Conservation (phyloP, 768 basidiomycete species). For the Lepiota subincarnata region DNA sequence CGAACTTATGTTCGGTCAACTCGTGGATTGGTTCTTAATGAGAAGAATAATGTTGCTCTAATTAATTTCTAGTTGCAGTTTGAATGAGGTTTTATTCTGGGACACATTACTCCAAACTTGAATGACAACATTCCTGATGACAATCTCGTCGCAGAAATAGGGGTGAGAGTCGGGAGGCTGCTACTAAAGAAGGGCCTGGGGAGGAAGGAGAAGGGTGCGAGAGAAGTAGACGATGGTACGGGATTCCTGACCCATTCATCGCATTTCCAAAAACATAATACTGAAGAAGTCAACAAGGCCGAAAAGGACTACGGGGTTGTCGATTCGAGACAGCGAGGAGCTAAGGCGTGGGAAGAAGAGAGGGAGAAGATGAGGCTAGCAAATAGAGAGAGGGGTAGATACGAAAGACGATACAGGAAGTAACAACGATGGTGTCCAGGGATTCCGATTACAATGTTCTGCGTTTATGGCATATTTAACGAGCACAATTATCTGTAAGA, state of each 20-base stretch:
- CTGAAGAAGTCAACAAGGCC: conserved; percentile 71
- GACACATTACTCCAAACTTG: conserved; percentile 26
- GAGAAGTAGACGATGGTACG: conserved; percentile 76
- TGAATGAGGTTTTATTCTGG: too few species aligned
- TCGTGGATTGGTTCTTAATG: too few species aligned
- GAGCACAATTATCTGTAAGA: too few species aligned
- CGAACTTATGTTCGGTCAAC: too few species aligned
- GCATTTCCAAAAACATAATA: conserved; percentile 74
- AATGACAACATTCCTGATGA: conserved; percentile 20
- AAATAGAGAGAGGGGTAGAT: conserved; percentile 23
- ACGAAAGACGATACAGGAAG: conserved; percentile 19
- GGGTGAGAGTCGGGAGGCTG: conserved; percentile 14
- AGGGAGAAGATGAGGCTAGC: conserved; percentile 52
- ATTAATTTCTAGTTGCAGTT: too few species aligned
- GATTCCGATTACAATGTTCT: too few species aligned
- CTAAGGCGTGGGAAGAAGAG: conserved; percentile 76
- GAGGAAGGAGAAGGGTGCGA: conserved; percentile 49
- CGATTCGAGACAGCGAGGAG: conserved; percentile 71
- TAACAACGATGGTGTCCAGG: background rate
- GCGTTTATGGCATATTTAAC: too few species aligned
- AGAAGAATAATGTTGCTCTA: too few species aligned
- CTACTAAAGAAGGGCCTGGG: conserved; percentile 20
- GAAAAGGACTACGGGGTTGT: conserved; percentile 88
- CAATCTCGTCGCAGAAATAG: conserved; percentile 18
- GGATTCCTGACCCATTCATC: conserved; percentile 73